A percentile compares a stretch with the other conserved stretches of the same genome.
phyloP scores from a whole-genome alignment of 805 yeast species.

The Lipomyces anomalus region DNA sequence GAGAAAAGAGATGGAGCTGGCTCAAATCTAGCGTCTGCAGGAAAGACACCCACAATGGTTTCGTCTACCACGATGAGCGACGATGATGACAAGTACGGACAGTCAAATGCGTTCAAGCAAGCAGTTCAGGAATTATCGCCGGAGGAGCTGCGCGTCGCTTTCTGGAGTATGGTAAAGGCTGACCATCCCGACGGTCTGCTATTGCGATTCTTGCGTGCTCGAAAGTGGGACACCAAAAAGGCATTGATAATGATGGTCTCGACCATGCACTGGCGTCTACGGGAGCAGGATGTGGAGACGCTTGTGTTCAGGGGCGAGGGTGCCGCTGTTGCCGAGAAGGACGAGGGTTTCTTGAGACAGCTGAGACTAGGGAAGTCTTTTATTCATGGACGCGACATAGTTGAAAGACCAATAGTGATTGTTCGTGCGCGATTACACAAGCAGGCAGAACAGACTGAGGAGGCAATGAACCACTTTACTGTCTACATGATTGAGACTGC shows the following conservation, averaged over 20 bases:
- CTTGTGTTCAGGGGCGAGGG: conserved; percentile 69
- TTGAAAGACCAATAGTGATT: conserved; percentile 71
- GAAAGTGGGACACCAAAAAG: conserved; percentile 80
- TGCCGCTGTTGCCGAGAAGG: conserved; percentile 44
- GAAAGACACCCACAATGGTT: conserved; percentile 2
- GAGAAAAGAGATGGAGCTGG: conserved; percentile 16
- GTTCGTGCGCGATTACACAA: conserved; percentile 76
- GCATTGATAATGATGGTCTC: conserved; percentile 76
- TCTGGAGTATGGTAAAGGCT: conserved; percentile 59
- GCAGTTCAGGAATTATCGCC: conserved; percentile 50
- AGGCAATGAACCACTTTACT: conserved; percentile 71
- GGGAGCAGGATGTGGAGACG: conserved; percentile 52
- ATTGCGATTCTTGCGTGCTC: conserved; percentile 84
- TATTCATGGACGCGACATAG: conserved; percentile 66
- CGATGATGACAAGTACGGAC: conserved; percentile 26
- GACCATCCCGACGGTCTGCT: conserved; percentile 82
- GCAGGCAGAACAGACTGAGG: conserved; percentile 59
- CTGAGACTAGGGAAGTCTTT: conserved; percentile 64
- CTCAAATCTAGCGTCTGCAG: conserved; percentile 16
- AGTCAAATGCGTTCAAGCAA: conserved; percentile 38
- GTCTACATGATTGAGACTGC: conserved; percentile 72
- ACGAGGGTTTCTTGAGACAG: conserved; percentile 45
- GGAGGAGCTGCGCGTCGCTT: conserved; percentile 44
- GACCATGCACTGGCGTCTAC: conserved; percentile 84
- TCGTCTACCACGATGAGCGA: conserved; percentile 4